A percentile compares a stretch with the other conserved stretches of the same genome.
Evolutionary conservation across 306 rosid genomes (phyloP).

Genomic region (Delonix regia): DNA sequence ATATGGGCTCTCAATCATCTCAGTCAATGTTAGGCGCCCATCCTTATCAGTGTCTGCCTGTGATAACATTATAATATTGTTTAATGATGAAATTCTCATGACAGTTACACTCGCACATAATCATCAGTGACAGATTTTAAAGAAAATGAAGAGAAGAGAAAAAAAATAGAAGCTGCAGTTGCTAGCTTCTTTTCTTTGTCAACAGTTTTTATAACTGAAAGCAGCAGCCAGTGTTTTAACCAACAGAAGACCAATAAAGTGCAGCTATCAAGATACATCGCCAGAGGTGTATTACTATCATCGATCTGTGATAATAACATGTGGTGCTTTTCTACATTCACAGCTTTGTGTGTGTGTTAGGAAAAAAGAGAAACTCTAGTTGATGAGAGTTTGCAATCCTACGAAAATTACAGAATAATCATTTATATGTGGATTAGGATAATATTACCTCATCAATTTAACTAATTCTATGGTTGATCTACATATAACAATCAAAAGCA

Average conservation of each 20-base stretch:
- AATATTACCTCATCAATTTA: neutral
- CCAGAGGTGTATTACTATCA: neutral
- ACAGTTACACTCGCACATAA: neutral
- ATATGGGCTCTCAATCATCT: constrained; percentile 95
- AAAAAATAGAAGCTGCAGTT: constrained; percentile 21
- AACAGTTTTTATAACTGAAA: neutral
- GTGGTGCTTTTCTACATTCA: neutral
- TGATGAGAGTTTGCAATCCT: neutral
- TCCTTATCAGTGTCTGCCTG: constrained; percentile 96
- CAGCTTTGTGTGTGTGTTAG: neutral
- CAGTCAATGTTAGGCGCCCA: constrained; percentile 76
- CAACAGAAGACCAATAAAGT: constrained; percentile 15
- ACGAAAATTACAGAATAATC: neutral
- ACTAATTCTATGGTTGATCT: neutral
- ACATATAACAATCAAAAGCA: neutral
- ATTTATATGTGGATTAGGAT: neutral
- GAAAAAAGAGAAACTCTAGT: neutral
- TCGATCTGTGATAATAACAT: too few relatives aligned
- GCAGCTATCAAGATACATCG: constrained; percentile 10
- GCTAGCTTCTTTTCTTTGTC: neutral
- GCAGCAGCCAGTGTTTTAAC: neutral
- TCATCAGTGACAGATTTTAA: constrained; percentile 15
- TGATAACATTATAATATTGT: constrained; percentile 33
- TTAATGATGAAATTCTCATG: constrained; percentile 21
- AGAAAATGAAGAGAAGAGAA: neutral